phyloP scores from a whole-genome alignment of 2,329 filamentous ascomycete genomes.

The Venturiaceae sp. region DNA sequence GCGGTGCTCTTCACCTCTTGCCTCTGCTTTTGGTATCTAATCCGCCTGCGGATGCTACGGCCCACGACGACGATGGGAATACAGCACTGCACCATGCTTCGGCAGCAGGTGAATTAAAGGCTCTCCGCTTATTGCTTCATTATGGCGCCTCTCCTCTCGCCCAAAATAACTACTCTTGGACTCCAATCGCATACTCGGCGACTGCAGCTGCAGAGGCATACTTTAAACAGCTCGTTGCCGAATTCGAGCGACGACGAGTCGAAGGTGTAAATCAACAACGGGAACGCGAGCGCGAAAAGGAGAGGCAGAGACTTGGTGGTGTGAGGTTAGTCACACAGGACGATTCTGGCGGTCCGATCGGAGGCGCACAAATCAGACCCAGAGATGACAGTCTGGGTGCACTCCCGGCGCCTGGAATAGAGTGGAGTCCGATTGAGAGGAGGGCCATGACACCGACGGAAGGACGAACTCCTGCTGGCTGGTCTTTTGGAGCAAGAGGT shows the following conservation, averaged over 20 bases:
- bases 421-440: constrained; percentile 28
- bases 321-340: constrained; percentile 25
- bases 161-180: constrained; percentile 71
- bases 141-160: constrained; percentile 67
- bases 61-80: constrained; percentile 62
- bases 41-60: constrained; percentile 22
- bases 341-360: constrained; percentile 13
- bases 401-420: constrained; percentile 22
- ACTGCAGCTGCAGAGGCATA: constrained; percentile 80
- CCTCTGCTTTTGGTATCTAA: constrained; percentile 22
- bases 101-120: constrained; percentile 69
- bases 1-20: constrained; percentile 35
- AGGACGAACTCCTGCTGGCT: constrained; percentile 19
- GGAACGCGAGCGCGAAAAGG: constrained; percentile 19
- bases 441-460: constrained; percentile 30
- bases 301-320: constrained; percentile 17
- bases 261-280: constrained; percentile 25
- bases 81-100: constrained; percentile 81
- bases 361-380: constrained; percentile 14
- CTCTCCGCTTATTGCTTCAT: constrained; percentile 65
- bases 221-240: constrained; percentile 64
- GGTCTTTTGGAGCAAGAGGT: constrained; percentile 11
- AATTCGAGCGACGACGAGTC: constrained; percentile 54
- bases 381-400: constrained; percentile 24
- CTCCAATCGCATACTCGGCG: constrained; percentile 70